Evolutionary conservation across 1,284 basidiomycete genomes (phyloP).

Genomic region (Melampsora larici-populina): DNA sequence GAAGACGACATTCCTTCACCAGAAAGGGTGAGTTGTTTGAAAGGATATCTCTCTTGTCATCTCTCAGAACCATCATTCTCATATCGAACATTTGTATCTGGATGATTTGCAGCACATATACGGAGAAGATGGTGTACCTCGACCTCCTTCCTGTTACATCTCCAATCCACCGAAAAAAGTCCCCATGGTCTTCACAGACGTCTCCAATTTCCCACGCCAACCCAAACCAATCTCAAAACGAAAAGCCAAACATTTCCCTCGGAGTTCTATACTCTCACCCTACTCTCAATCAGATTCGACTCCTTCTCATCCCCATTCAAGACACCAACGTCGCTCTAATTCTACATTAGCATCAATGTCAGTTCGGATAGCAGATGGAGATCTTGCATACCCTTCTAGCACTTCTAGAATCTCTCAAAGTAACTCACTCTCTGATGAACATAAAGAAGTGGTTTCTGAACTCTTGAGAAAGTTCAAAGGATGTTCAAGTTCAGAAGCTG

Average conservation of each 20-base stretch:
- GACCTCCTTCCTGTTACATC: conserved; percentile 24
- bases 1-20: conserved; percentile 21
- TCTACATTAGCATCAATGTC: conserved; percentile 22
- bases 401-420: not conserved
- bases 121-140: conserved; percentile 29
- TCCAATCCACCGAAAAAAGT: conserved; percentile 18
- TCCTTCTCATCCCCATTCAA: not conserved
- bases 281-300: conserved; percentile 10
- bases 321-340: conserved; percentile 9
- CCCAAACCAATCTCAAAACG: conserved; percentile 36
- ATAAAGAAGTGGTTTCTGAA: conserved; percentile 5
- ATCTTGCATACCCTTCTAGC: not conserved
- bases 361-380: conserved; percentile 10
- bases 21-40: conserved; percentile 22
- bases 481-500: conserved; percentile 31
- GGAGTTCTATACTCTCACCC: conserved; percentile 26
- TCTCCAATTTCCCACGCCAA: conserved; percentile 36
- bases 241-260: conserved; percentile 32
- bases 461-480: conserved; percentile 34
- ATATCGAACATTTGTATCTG: not conserved
- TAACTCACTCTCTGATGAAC: not conserved
- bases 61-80: not conserved
- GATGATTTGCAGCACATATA: conserved; percentile 13
- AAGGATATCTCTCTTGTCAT: not conserved
- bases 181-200: conserved; percentile 37